phyloP scores from a whole-genome alignment of 495 filamentous ascomycete species.

The Trichoderma orchidacearum region DNA sequence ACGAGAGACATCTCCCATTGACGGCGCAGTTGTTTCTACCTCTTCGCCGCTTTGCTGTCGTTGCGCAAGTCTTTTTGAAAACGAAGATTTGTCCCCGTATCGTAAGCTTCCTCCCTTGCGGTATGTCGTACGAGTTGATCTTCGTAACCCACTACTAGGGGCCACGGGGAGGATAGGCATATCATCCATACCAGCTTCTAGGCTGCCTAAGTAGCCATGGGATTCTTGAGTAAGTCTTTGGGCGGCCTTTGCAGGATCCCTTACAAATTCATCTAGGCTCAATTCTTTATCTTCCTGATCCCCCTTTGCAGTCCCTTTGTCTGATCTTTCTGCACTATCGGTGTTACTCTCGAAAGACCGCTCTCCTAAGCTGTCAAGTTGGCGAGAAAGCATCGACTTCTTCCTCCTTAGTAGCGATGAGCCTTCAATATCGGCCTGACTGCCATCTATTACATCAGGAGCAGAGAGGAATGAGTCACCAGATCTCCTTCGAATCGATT shows the following conservation, averaged over 20 bases:
- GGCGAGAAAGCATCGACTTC: conserved; percentile 88
- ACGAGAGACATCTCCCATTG: conserved; percentile 33
- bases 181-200: conserved; percentile 51
- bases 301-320: conserved; percentile 55
- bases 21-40: conserved; percentile 36
- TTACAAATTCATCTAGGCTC: conserved; percentile 65
- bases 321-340: conserved; percentile 79
- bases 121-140: conserved; percentile 89
- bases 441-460: conserved; percentile 34
- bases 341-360: conserved; percentile 42
- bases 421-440: conserved; percentile 46
- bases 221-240: conserved; percentile 46
- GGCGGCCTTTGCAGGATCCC: conserved; percentile 59
- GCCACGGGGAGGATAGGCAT: conserved; percentile 73
- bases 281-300: conserved; percentile 37
- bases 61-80: conserved; percentile 55
- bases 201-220: conserved; percentile 13
- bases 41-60: conserved; percentile 42
- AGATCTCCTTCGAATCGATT: conserved; percentile 74
- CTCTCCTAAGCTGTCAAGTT: conserved; percentile 64
- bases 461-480: conserved; percentile 56
- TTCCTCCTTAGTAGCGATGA: conserved; percentile 50
- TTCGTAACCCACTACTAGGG: conserved; percentile 63
- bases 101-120: conserved; percentile 61
- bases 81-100: conserved; percentile 33